Conservation (phyloP, 345 rosid species). For the Eucalyptus melliodora region DNA sequence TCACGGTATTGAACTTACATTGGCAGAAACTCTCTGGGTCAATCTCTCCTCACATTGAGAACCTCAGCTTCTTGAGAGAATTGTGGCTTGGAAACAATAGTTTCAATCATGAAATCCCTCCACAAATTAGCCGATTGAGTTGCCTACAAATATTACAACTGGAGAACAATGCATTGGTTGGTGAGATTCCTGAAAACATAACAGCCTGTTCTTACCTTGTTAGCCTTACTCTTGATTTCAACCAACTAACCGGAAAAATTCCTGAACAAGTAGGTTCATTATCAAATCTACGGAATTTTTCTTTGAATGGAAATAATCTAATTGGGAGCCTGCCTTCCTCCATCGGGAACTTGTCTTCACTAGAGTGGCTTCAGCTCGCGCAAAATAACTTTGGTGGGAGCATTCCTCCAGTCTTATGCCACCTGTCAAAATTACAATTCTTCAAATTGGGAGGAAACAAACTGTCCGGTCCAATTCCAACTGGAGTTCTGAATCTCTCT, state of each 20-base stretch:
- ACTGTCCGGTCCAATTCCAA: background rate
- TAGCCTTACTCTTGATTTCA: fast-evolving
- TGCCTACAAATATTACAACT: background rate
- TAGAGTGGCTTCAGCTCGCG: fast-evolving
- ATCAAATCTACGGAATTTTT: fast-evolving
- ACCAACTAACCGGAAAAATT: background rate
- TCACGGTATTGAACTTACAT: fast-evolving
- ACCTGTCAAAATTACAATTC: fast-evolving
- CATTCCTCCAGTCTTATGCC: background rate
- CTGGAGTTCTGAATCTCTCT: background rate
- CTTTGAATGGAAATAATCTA: fast-evolving
- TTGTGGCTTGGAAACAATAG: background rate
- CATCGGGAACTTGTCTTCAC: background rate
- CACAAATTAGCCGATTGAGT: background rate
- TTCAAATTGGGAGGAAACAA: fast-evolving
- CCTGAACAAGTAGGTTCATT: background rate
- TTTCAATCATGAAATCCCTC: background rate
- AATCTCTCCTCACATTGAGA: no score
- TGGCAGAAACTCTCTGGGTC: background rate
- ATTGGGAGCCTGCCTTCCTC: background rate
- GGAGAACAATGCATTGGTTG: background rate
- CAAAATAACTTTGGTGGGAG: background rate
- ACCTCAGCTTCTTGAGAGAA: background rate
- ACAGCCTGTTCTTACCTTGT: background rate
- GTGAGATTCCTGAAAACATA: background rate